Percentiles rank a stretch among this genome's conserved stretches.
phyloP scores from a whole-genome alignment of 2,329 filamentous ascomycete genomes.

The Aspergillus neotritici region DNA sequence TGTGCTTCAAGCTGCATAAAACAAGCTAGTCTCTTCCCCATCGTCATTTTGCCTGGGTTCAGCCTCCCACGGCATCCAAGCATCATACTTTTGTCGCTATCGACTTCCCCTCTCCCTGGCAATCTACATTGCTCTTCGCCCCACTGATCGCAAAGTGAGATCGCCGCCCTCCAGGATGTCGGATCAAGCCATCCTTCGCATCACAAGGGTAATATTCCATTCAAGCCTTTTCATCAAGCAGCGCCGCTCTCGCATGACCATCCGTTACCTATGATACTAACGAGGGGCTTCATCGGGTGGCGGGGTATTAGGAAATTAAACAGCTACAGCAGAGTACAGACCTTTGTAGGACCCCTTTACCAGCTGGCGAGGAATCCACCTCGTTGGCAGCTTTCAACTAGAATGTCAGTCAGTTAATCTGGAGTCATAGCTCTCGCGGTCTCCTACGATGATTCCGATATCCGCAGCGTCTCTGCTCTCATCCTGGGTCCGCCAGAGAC shows the following conservation, averaged over 20 bases:
- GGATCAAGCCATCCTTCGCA: slow-evolving; percentile 82
- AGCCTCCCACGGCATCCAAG: too few species aligned
- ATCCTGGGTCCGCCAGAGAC: slow-evolving; percentile 92
- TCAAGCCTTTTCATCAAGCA: neutral
- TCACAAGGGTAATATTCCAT: slow-evolving; percentile 63
- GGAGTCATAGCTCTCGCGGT: slow-evolving; percentile 68
- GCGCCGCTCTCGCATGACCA: neutral
- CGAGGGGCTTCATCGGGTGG: slow-evolving; percentile 3
- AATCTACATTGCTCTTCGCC: too few species aligned
- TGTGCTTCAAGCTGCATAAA: too few species aligned
- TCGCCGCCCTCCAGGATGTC: slow-evolving; percentile 48
- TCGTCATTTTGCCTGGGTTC: too few species aligned
- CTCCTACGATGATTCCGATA: slow-evolving; percentile 78
- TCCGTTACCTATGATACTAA: slow-evolving; percentile 7
- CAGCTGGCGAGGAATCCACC: too few species aligned
- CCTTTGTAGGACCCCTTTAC: slow-evolving; percentile 57
- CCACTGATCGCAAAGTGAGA: too few species aligned
- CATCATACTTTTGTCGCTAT: too few species aligned
- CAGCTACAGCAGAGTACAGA: slow-evolving; percentile 79
- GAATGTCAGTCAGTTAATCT: neutral
- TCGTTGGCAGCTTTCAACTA: too few species aligned
- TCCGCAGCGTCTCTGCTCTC: slow-evolving; percentile 78
- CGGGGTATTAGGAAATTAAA: slow-evolving; percentile 62
- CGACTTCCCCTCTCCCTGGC: too few species aligned
- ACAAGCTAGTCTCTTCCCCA: too few species aligned